These are phyloP conservation scores for Ambrosiella xylebori DNA, from an alignment of 2,329 filamentous ascomycete genomes.

Conservation along the genomic window DNA sequence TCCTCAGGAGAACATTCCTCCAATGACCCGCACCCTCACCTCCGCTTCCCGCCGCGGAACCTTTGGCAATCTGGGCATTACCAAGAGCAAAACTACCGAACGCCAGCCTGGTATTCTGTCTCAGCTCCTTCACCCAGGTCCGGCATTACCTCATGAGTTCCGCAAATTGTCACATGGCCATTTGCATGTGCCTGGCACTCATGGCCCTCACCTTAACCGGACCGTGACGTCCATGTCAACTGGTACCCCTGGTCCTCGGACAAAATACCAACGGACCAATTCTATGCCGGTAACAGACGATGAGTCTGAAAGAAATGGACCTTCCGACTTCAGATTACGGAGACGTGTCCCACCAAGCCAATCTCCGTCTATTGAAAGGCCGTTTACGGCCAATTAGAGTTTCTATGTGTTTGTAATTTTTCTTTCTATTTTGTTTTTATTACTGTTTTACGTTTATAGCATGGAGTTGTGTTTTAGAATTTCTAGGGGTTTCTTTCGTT, in stretches of 20 bases:
- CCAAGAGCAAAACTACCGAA: conserved; percentile 15
- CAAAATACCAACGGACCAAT: conserved; percentile 1
- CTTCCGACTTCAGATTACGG: not conserved
- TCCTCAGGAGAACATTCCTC: conserved; percentile 20
- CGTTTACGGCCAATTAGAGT: conserved; percentile 2
- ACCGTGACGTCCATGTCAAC: conserved; percentile 8
- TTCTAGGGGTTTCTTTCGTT: conserved; percentile 1
- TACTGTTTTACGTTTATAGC: not conserved
- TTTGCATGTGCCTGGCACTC: conserved; percentile 2
- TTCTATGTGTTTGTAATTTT: not conserved
- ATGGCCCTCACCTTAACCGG: not conserved
- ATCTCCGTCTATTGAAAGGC: conserved; percentile 1
- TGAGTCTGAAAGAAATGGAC: not conserved
- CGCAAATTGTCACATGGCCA: conserved; percentile 11
- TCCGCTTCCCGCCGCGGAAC: conserved; percentile 18
- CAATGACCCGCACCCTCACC: conserved; percentile 23
- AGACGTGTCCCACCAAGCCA: not conserved
- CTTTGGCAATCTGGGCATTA: conserved; percentile 5
- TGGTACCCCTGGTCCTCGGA: conserved; percentile 1
- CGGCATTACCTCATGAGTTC: conserved; percentile 21
- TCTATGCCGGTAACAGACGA: conserved; percentile 9
- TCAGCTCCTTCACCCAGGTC: conserved; percentile 32
- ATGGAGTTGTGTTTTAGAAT: not conserved
- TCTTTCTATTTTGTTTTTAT: not conserved
- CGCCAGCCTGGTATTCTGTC: conserved; percentile 28